phyloP scores from a whole-genome alignment of 257 asterid species.

The Voacanga thouarsii region DNA sequence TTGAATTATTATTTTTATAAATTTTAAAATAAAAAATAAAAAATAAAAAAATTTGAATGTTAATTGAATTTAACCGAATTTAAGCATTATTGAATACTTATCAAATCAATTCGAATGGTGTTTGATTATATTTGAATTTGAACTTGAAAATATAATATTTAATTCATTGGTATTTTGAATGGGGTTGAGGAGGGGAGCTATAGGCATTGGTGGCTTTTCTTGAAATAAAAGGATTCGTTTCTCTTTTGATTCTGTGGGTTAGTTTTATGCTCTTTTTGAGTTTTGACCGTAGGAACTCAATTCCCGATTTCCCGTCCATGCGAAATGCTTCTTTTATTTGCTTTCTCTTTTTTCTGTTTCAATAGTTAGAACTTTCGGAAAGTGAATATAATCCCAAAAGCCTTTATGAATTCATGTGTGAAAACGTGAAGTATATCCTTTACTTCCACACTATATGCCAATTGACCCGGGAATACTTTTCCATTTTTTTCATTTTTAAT shows the following conservation, averaged over 20 bases:
- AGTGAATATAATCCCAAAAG: constrained; percentile 29
- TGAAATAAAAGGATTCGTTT: constrained; percentile 40
- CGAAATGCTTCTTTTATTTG: background rate
- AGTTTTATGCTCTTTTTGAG: constrained; percentile 13
- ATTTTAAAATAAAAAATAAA: no score
- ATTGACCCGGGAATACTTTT: background rate
- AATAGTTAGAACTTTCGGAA: constrained; percentile 33
- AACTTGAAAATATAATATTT: no score
- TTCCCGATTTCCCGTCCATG: background rate
- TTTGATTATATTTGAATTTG: no score
- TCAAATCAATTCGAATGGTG: no score
- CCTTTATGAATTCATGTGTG: constrained; percentile 16
- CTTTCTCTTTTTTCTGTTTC: constrained; percentile 15
- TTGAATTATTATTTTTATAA: no score
- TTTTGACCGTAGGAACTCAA: constrained; percentile 38
- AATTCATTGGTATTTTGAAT: no score
- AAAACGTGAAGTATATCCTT: constrained; percentile 19
- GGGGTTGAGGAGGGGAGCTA: background rate
- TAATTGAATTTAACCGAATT: no score
- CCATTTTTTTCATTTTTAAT: background rate
- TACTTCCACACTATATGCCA: constrained; percentile 13
- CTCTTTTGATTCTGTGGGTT: constrained; percentile 24
- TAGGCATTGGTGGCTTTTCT: constrained; percentile 41
- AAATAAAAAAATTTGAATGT: no score
- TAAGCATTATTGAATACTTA: no score